These are phyloP conservation scores for Herpetomonas samuelpessoai DNA, from an alignment of 208 protist species.

Conservation along the genomic window DNA sequence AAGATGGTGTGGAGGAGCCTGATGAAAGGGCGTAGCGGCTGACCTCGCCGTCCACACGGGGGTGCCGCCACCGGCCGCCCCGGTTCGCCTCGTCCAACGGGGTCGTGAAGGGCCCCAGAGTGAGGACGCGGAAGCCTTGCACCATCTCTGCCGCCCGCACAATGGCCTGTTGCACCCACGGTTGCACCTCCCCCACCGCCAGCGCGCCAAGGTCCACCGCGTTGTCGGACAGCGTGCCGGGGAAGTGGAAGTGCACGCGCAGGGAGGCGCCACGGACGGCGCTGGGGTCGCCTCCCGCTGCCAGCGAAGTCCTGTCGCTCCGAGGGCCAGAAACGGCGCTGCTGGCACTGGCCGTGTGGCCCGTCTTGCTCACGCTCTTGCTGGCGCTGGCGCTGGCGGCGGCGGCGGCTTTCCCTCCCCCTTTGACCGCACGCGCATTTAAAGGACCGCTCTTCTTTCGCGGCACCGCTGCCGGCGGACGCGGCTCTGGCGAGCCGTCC, in stretches of 20 bases:
- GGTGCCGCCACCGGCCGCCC: background rate
- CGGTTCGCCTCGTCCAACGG: background rate
- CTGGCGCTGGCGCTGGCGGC: background rate
- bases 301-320: background rate
- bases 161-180: background rate
- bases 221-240: slow-evolving; percentile 1
- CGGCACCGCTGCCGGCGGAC: too few relatives aligned
- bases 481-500: background rate
- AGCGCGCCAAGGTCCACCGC: background rate
- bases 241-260: slow-evolving; percentile 10
- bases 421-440: too few relatives aligned
- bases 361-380: background rate
- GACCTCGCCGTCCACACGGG: background rate
- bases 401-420: too few relatives aligned
- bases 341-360: background rate
- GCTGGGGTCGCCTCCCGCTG: background rate
- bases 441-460: background rate
- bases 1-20: too few relatives aligned
- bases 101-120: slow-evolving; percentile 5
- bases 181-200: background rate
- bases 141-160: slow-evolving; percentile 7
- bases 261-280: background rate
- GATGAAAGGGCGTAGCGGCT: background rate
- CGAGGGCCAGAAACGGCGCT: too few relatives aligned
- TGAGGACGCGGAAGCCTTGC: slow-evolving; percentile 22